Evolutionary conservation across 371 early-diverging fungal species (phyloP), one percentile per base, ranked within the genome.

Genomic region (Mortierella sp.): DNA sequence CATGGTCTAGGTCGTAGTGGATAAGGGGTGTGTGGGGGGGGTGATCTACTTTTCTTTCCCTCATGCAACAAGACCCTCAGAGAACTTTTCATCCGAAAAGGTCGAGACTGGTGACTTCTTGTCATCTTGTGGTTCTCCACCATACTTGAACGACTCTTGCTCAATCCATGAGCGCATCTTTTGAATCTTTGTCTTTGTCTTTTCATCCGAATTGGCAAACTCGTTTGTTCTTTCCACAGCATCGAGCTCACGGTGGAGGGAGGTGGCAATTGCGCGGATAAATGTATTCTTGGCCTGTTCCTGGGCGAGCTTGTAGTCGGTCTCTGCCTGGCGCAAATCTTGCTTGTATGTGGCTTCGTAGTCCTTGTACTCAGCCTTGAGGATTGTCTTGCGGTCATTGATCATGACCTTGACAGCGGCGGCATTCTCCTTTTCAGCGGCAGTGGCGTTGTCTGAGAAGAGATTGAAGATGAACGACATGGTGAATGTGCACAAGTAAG

Each of bases 321-420:
- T 56, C 19, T 75, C 71, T 25, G 75, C 75, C 5, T 59, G 60
- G 23, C 70, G 57, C 60, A 75, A 0, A 0, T 63, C 57, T 11
- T 66, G 66, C 52, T 70, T 70, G 64, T 60, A 70, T 19, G 70
- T 67, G 43, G 16, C 2, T 6, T 70, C 67, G 37, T 55, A 67
- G 45, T 62, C 56, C 51, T 66, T 62, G 61, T 30, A 37, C 4
- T 75, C 71, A 5, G 61, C 44, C 71, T 70, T 75, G 67, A 70
- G 67, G 0, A 59, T 50, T 9, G 37, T n/a, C 14, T 57, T 57
- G 57, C 57, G 57, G n/a, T 57, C 57, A 15, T 14, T 25, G 57
- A 57, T 30, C 57, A 57, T 18, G 16, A 29, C 57, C 57, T 57
- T 30, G 37, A 57, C 18, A 5, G n/a, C 30, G 18, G 57, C 57